Base-by-base conservation (phyloP, 2,329 filamentous ascomycete species). In the Alternaria sp. region DNA sequence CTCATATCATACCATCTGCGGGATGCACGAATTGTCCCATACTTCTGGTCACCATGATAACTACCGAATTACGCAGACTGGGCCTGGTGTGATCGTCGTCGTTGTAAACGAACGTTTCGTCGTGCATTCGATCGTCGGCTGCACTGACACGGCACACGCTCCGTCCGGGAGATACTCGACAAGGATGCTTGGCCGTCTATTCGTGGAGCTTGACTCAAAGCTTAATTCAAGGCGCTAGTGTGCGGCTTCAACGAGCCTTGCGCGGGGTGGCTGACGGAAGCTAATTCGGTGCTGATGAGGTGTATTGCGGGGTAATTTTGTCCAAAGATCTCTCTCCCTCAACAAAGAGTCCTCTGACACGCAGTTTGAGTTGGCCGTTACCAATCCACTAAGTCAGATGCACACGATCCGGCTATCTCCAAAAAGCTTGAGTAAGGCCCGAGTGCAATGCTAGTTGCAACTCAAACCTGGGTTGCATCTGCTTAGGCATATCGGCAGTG, bases 131-230 rank as follows among this genome's bases (percentile, higher is more conserved):
- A 64, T 47, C 37, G 20, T 54, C 51, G 25, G 53, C 54, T 59
- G 54, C 41, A 45, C 23, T 56, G 56, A 41, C 53, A 63, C 63
- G 46, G 57, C 49, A 60, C 65, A 61, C 62, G 62, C 64, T 60
- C 62, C 60, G 47, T 53, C 18, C 65, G 59, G 70, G 64, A 67
- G 62, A 71, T 68, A 67, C 10, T 57, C 61, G 43, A 72, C 68
- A 71, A 73, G 69, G 69, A 70, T 72, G 25, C 70, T 74, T 73
- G 66, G 67, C 69, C 66, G 63, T 67, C 68, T 60, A 66, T 60
- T 64, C 47, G 59, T 46, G 57, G 65, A 63, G 69, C 71, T 74
- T 73, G 46, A 63, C 63, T 55, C 33, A 73, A 74, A 73, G 71
- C 71, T 74, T 74, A 67, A 63, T 73, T 65, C 58, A 15, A 64